Conservation (phyloP, 1,139 yeast species). For the Hemisphaericaspora lyxosophila region DNA sequence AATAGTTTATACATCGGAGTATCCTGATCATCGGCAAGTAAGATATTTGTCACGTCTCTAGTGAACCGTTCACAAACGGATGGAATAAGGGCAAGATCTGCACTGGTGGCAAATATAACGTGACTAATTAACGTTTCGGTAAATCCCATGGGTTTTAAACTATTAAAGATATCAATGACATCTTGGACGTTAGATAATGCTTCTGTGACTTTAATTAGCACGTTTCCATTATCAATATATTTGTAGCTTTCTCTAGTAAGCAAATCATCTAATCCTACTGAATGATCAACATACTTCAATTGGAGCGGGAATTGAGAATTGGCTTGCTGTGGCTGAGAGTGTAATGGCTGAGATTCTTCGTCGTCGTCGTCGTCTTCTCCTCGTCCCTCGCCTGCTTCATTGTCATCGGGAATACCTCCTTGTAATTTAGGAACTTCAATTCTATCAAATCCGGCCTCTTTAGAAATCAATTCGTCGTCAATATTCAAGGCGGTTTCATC, state of each 20-base stretch:
- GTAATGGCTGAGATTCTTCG: not conserved
- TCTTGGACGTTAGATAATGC: constrained; percentile 6
- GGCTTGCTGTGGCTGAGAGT: not conserved
- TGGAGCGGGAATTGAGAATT: constrained; percentile 6
- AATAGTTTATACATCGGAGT: constrained; percentile 6
- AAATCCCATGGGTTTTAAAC: constrained; percentile 25
- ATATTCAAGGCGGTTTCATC: constrained; percentile 29
- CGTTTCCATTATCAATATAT: constrained; percentile 7
- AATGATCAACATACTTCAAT: constrained; percentile 11
- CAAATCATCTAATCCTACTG: constrained; percentile 6
- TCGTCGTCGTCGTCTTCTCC: constrained; percentile 6
- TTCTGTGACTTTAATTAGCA: constrained; percentile 7
- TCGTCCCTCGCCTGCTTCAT: constrained; percentile 3
- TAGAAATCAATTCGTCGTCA: constrained; percentile 25
- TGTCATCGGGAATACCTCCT: constrained; percentile 8
- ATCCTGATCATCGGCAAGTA: constrained; percentile 1
- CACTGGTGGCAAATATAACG: constrained; percentile 26
- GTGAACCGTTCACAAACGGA: constrained; percentile 5
- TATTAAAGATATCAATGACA: constrained; percentile 15
- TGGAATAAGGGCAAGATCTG: constrained; percentile 14
- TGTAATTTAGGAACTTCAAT: constrained; percentile 10
- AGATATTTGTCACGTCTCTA: constrained; percentile 1
- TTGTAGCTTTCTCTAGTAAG: constrained; percentile 2
- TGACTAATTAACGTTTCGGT: constrained; percentile 28
- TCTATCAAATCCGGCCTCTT: constrained; percentile 8